Conservation (phyloP, 1,284 basidiomycete species). For the Rhodotorula sp. region DNA sequence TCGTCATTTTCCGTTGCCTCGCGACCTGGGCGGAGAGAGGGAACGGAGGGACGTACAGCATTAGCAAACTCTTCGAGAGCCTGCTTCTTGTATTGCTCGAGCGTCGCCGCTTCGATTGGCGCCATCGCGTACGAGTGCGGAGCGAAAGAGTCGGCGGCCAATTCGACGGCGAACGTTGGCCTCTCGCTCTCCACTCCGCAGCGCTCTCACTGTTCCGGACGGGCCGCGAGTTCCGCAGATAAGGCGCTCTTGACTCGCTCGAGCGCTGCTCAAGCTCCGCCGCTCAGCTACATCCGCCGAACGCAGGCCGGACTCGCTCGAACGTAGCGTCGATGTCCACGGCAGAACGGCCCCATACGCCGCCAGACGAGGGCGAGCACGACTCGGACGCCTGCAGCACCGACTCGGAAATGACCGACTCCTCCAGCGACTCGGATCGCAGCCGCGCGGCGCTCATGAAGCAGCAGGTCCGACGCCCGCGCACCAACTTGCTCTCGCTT, state of each 20-base stretch:
- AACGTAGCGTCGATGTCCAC: background rate
- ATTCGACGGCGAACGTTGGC: background rate
- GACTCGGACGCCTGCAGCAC: background rate
- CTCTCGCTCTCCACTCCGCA: background rate
- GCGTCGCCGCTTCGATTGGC: background rate
- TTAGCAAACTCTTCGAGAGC: constrained; percentile 13
- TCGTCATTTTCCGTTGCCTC: background rate
- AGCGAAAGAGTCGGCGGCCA: background rate
- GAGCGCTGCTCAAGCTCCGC: too few species aligned
- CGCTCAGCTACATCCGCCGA: too few species aligned
- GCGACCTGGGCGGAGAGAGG: too few species aligned
- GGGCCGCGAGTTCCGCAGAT: too few species aligned
- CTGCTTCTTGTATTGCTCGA: constrained; percentile 25
- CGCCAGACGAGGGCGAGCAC: background rate
- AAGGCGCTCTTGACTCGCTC: too few species aligned
- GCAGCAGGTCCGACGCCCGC: background rate
- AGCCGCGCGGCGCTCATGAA: background rate
- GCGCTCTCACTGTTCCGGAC: background rate
- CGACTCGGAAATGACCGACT: background rate
- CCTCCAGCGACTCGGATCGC: too few species aligned
- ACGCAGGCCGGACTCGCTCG: too few species aligned
- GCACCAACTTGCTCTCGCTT: background rate
- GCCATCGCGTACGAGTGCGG: constrained; percentile 9
- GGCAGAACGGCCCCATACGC: background rate
- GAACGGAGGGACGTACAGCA: constrained; percentile 2